Percentiles rank a stretch among this genome's conserved stretches.
Conservation (phyloP, 1,284 basidiomycete species). For the Irpex sp. region DNA sequence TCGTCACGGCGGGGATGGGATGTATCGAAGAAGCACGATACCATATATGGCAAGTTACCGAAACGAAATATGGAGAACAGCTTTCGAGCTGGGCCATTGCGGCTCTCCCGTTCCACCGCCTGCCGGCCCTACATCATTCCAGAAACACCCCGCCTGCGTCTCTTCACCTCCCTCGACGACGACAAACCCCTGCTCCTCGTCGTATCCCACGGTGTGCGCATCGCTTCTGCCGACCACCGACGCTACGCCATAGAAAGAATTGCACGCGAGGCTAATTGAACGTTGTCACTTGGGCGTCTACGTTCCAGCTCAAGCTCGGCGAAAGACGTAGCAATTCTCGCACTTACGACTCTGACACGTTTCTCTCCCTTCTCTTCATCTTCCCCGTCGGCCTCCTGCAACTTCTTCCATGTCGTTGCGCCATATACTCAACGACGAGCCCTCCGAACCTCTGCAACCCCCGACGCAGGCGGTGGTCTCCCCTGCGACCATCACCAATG, state of each 20-base stretch:
- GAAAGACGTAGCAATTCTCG: constrained; percentile 16
- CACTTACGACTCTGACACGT: constrained; percentile 15
- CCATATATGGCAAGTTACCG: constrained; percentile 29
- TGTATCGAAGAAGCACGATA: constrained; percentile 24
- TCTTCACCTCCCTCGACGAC: constrained; percentile 15
- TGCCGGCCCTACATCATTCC: constrained; percentile 25
- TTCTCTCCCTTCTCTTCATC: constrained; percentile 11
- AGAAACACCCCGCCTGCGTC: constrained; percentile 11
- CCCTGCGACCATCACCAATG: constrained; percentile 12
- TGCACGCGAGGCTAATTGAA: constrained; percentile 6
- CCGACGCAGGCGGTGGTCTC: constrained; percentile 17
- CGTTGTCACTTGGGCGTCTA: constrained; percentile 18
- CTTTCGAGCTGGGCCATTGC: constrained; percentile 28
- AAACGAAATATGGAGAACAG: constrained; percentile 31
- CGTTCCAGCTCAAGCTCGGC: constrained; percentile 12
- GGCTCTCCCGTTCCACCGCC: constrained; percentile 28
- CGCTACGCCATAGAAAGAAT: constrained; percentile 11
- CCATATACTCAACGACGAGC: constrained; percentile 72
- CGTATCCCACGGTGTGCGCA: not conserved
- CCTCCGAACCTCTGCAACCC: constrained; percentile 27
- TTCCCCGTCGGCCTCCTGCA: not conserved
- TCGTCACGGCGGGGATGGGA: constrained; percentile 16
- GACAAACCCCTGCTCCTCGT: constrained; percentile 8
- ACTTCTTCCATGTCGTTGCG: constrained; percentile 61
- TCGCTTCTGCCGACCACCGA: not conserved